These are phyloP conservation scores for Anastatica hierochuntica DNA, from an alignment of 345 rosid genomes.

Conservation along the genomic window DNA sequence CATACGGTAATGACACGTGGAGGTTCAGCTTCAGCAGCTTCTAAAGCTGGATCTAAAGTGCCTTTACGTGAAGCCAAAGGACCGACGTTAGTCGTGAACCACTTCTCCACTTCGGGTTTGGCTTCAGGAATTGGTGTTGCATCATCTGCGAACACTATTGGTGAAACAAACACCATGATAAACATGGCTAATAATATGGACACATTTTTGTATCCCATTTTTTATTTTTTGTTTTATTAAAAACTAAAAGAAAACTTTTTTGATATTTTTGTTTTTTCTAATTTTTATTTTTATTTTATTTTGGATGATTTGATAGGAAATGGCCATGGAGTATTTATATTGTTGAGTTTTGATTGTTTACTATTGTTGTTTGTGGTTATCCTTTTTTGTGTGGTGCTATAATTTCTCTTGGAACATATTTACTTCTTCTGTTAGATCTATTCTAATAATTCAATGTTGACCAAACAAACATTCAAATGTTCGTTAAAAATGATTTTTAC, in stretches of 20 bases:
- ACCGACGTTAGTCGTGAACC: conserved; percentile 36
- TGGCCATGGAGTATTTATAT: conserved; percentile 1
- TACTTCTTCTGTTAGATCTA: background rate
- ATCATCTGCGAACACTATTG: conserved; percentile 20
- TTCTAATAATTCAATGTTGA: too few relatives aligned
- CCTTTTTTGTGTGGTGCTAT: background rate
- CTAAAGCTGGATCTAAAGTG: conserved; percentile 35
- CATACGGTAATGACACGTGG: conserved; percentile 36
- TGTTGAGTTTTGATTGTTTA: background rate
- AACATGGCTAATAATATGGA: conserved; percentile 12
- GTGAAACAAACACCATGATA: conserved; percentile 13
- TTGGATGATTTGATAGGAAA: conserved; percentile 3
- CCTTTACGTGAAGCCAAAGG: conserved; percentile 24
- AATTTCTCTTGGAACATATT: too few relatives aligned
- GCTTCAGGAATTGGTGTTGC: conserved; percentile 30
- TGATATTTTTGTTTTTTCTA: background rate
- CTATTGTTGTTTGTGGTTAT: conserved; percentile 21
- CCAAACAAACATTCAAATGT: too few relatives aligned
- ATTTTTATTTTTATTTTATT: too few relatives aligned
- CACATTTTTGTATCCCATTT: conserved; percentile 18
- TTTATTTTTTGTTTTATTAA: background rate
- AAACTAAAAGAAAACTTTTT: background rate
- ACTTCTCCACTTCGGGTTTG: conserved; percentile 13
- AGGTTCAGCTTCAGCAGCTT: conserved; percentile 33
- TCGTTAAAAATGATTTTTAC: too few relatives aligned